Evolutionary conservation across 345 rosid species (phyloP).

Genomic region (Passiflora organensis): DNA sequence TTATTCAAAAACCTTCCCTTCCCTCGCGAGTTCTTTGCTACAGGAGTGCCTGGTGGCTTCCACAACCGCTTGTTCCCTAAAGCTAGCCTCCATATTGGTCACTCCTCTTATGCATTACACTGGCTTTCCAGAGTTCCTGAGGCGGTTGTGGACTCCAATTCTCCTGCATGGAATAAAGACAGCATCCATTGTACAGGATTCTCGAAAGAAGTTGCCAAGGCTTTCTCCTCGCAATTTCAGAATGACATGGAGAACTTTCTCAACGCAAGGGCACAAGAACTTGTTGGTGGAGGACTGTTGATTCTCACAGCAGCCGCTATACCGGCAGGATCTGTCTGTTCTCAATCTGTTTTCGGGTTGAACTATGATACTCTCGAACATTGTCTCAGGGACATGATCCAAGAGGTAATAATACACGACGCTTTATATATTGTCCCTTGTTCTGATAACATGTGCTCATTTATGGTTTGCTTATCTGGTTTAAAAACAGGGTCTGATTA

Average conservation of each 20-base stretch:
- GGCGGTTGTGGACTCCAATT: slow-evolving; percentile 4
- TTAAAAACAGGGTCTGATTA: no score
- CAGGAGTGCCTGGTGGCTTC: slow-evolving; percentile 36
- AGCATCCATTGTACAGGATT: slow-evolving; percentile 13
- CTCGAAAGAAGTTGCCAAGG: slow-evolving; percentile 16
- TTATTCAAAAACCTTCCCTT: slow-evolving; percentile 29
- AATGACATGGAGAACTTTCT: slow-evolving; percentile 19
- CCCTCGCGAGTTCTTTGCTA: slow-evolving; percentile 10
- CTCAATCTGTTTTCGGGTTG: neutral
- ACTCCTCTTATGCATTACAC: slow-evolving; percentile 17
- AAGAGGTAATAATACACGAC: slow-evolving; percentile 10
- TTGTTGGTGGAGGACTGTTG: slow-evolving; percentile 27
- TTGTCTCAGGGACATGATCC: slow-evolving; percentile 9
- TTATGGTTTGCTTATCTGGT: no score
- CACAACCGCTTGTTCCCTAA: slow-evolving; percentile 25
- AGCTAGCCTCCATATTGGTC: slow-evolving; percentile 19
- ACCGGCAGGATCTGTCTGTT: slow-evolving; percentile 13
- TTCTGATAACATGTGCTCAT: no score
- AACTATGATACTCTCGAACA: slow-evolving; percentile 3
- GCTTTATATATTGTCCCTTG: no score
- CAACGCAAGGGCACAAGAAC: slow-evolving; percentile 28
- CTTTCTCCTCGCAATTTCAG: slow-evolving; percentile 23
- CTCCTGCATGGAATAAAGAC: slow-evolving; percentile 26
- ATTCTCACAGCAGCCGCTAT: slow-evolving; percentile 5
- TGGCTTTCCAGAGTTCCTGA: slow-evolving; percentile 33